Evolutionary conservation across 2,329 filamentous ascomycete species (phyloP).

Genomic region (Botryotinia narcissicola): DNA sequence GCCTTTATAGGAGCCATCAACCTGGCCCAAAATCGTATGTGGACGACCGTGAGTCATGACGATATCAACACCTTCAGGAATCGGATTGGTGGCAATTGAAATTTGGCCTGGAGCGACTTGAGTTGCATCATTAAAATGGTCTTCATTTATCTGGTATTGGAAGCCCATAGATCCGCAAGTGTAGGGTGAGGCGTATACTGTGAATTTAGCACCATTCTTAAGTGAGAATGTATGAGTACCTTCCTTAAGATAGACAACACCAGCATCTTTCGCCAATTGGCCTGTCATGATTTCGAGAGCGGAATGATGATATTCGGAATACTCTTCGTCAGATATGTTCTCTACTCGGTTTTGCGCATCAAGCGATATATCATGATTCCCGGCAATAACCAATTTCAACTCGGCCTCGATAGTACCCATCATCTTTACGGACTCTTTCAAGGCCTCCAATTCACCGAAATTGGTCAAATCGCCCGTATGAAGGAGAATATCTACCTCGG

Average conservation of each 20-base stretch:
- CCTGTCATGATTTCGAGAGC: constrained; percentile 21
- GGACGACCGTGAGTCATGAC: constrained; percentile 44
- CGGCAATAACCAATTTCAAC: constrained; percentile 60
- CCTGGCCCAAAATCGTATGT: constrained; percentile 36
- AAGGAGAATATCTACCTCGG: constrained; percentile 40
- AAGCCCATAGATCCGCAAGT: constrained; percentile 29
- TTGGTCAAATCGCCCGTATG: constrained; percentile 43
- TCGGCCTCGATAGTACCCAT: constrained; percentile 46
- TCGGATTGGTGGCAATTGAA: constrained; percentile 22
- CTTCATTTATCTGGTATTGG: constrained; percentile 24
- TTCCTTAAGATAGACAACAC: constrained; percentile 27
- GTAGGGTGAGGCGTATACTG: constrained; percentile 31
- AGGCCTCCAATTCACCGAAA: constrained; percentile 33
- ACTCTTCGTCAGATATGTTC: constrained; percentile 21
- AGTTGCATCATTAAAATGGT: constrained; percentile 24
- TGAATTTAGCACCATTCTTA: constrained; percentile 27
- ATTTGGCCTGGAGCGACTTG: constrained; percentile 11
- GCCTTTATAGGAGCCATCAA: constrained; percentile 41
- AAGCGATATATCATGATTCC: constrained; percentile 55
- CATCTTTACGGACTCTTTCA: constrained; percentile 33
- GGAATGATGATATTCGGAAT: constrained; percentile 9
- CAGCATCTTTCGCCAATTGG: constrained; percentile 19
- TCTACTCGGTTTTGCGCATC: constrained; percentile 13
- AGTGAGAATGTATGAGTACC: constrained; percentile 30
- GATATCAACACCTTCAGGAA: constrained; percentile 38